These are phyloP conservation scores for Neurospora sp. DNA, from an alignment of 495 filamentous ascomycete species.

Conservation along the genomic window DNA sequence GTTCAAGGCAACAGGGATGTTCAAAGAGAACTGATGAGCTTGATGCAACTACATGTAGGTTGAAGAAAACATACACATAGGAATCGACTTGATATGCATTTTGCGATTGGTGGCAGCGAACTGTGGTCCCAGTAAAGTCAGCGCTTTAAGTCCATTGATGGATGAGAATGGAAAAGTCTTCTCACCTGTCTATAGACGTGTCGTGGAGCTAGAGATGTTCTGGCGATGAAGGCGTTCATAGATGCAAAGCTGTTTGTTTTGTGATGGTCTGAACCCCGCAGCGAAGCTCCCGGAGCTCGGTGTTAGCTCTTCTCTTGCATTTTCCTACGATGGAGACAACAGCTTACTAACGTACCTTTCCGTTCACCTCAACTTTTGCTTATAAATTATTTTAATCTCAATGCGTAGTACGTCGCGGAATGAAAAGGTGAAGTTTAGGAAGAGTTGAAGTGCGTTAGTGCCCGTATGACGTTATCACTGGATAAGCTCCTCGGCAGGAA, in stretches of 20 bases:
- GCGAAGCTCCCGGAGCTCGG: neutral
- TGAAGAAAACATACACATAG: constrained; percentile 73
- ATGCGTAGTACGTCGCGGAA: neutral
- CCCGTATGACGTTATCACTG: neutral
- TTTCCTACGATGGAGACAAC: neutral
- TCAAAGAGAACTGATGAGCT: neutral
- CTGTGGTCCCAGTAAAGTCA: too few species aligned
- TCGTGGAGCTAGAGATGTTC: constrained; percentile 16
- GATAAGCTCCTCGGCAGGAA: neutral
- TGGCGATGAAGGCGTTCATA: constrained; percentile 24
- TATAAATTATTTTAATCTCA: neutral
- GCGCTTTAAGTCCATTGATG: too few species aligned
- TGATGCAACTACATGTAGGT: neutral
- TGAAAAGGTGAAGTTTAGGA: neutral
- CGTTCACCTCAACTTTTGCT: neutral
- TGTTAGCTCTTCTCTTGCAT: neutral
- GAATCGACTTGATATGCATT: constrained; percentile 97
- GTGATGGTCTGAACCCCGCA: neutral
- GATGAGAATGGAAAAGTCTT: too few species aligned
- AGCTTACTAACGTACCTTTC: neutral
- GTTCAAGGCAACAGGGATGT: neutral
- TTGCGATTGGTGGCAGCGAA: constrained; percentile 26
- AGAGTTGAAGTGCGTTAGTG: neutral
- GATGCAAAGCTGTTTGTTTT: constrained; percentile 1
- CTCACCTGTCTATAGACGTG: constrained; percentile 1